Conservation (phyloP, 2,329 filamentous ascomycete genomes). For the Furcasterigmium sp. region DNA sequence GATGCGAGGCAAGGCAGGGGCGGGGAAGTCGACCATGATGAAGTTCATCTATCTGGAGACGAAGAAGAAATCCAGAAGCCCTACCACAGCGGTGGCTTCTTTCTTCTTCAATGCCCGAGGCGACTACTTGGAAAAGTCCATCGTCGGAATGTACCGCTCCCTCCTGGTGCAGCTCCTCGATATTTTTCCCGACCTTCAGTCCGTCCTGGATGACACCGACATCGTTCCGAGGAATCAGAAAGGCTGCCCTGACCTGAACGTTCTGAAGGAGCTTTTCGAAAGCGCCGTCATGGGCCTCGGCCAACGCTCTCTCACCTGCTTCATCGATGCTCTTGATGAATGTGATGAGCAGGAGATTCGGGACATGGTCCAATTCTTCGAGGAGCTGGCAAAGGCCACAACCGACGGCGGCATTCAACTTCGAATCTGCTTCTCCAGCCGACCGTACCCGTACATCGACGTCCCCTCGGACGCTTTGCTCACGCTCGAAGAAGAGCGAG, state of each 20-base stretch:
- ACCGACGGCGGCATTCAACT: slow-evolving; percentile 12
- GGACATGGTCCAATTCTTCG: slow-evolving; percentile 37
- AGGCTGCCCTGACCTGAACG: background rate
- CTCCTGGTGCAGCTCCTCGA: slow-evolving; percentile 1
- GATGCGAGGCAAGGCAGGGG: slow-evolving; percentile 3
- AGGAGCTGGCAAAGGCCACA: slow-evolving; percentile 25
- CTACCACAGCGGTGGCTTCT: background rate
- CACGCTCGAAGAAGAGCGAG: slow-evolving; percentile 26
- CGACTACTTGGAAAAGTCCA: slow-evolving; percentile 4
- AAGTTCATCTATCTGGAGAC: background rate
- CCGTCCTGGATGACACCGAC: background rate
- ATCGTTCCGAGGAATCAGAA: background rate
- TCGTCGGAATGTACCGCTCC: slow-evolving; percentile 8
- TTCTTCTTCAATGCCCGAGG: slow-evolving; percentile 12
- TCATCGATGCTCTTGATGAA: slow-evolving; percentile 43
- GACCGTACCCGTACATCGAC: slow-evolving; percentile 39
- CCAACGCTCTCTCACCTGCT: slow-evolving; percentile 12
- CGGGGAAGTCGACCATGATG: slow-evolving; percentile 4
- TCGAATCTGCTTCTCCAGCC: slow-evolving; percentile 37
- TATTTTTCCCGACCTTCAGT: background rate
- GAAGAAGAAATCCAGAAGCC: background rate
- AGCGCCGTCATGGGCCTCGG: slow-evolving; percentile 6
- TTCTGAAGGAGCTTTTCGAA: slow-evolving; percentile 1
- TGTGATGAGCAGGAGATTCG: slow-evolving; percentile 35
- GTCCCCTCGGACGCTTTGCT: slow-evolving; percentile 20